A percentile compares a stretch with the other conserved stretches of the same genome.
phyloP scores from a whole-genome alignment of 805 yeast genomes.

The Torulaspora franciscae region DNA sequence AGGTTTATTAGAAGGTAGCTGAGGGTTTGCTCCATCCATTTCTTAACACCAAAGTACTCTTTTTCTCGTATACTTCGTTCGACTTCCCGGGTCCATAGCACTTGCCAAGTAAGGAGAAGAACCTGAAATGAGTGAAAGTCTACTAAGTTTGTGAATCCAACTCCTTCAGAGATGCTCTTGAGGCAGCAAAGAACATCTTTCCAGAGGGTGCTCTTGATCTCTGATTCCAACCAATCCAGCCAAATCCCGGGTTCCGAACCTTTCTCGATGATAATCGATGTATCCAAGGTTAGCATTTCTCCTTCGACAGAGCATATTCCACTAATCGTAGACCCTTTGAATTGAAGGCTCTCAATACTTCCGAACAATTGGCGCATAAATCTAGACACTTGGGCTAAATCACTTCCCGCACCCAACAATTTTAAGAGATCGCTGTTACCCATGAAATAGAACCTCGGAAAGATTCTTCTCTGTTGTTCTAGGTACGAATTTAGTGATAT shows the following conservation, averaged over 20 bases:
- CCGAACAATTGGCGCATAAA: constrained; percentile 69
- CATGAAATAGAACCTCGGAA: constrained; percentile 78
- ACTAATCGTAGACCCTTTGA: constrained; percentile 37
- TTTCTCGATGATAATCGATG: constrained; percentile 41
- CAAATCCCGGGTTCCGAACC: constrained; percentile 44
- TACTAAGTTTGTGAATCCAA: constrained; percentile 29
- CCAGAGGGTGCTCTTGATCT: constrained; percentile 48
- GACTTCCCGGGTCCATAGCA: constrained; percentile 47
- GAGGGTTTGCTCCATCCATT: constrained; percentile 1
- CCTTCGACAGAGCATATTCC: constrained; percentile 61
- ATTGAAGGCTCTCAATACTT: constrained; percentile 48
- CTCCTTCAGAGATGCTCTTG: constrained; percentile 12
- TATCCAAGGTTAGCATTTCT: constrained; percentile 46
- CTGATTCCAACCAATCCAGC: constrained; percentile 54
- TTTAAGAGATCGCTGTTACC: constrained; percentile 89
- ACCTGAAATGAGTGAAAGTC: constrained; percentile 51
- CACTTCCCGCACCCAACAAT: constrained; percentile 61
- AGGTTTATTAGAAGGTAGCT: background rate
- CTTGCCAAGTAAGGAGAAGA: constrained; percentile 48
- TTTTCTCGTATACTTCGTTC: constrained; percentile 32
- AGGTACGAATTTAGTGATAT: constrained; percentile 70
- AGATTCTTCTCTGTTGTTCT: constrained; percentile 70
- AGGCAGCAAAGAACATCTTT: constrained; percentile 33
- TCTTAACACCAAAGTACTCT: background rate
- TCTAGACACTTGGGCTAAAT: constrained; percentile 44